Conservation (phyloP, 148 eudicot genomes). For the Silene conica region DNA sequence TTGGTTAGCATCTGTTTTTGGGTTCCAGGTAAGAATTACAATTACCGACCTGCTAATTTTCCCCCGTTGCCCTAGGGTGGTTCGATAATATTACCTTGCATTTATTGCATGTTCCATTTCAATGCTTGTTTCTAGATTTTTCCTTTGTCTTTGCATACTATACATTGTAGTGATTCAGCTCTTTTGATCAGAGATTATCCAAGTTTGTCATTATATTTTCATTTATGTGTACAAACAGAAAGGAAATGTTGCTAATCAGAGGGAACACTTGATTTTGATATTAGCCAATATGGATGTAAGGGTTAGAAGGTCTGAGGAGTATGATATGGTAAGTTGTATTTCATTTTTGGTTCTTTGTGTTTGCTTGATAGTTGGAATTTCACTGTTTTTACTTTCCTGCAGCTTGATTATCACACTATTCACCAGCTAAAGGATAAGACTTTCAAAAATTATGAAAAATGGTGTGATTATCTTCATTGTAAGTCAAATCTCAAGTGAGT, state of each 20-base stretch:
- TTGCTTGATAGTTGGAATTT: constrained; percentile 11
- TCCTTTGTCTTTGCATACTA: not conserved
- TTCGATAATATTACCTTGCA: not conserved
- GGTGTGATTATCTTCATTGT: constrained; percentile 91
- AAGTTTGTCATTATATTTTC: constrained; percentile 9
- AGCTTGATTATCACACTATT: constrained; percentile 63
- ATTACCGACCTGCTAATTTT: constrained; percentile 8
- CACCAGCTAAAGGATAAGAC: constrained; percentile 56
- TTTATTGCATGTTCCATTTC: constrained; percentile 1
- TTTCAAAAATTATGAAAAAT: constrained; percentile 65
- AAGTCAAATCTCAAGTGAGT: constrained; percentile 64
- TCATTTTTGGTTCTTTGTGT: constrained; percentile 6
- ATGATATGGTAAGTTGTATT: constrained; percentile 48
- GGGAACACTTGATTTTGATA: constrained; percentile 92
- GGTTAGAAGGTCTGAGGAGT: constrained; percentile 36
- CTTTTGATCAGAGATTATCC: not conserved
- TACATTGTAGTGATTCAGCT: not conserved
- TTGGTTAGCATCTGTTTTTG: constrained; percentile 82
- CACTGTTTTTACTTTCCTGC: constrained; percentile 30
- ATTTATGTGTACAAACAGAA: constrained; percentile 43
- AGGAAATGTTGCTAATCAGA: constrained; percentile 97
- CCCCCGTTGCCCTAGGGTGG: not conserved
- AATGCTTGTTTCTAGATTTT: not conserved
- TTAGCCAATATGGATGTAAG: constrained; percentile 93
- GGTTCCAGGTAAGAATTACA: constrained; percentile 67